phyloP scores from a whole-genome alignment of 1,139 yeast species.

The Barnettozyma hawaiiensis region DNA sequence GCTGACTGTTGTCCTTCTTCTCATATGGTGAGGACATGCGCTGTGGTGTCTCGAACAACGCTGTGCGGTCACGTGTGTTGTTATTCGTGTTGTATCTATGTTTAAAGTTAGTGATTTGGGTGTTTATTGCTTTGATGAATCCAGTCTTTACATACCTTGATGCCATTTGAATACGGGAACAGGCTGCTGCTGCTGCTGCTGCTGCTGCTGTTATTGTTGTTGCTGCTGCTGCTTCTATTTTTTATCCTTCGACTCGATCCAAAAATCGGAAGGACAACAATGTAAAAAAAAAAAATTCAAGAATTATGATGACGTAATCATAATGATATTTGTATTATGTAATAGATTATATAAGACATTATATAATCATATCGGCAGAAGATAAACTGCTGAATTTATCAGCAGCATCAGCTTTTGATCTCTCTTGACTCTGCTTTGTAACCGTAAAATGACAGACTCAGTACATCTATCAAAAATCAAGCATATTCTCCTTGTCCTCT shows the following conservation, averaged over 20 bases:
- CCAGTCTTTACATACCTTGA: constrained; percentile 7
- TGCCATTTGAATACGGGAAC: no score
- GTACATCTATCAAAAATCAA: constrained; percentile 39
- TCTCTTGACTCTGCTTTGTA: neutral
- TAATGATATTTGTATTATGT: no score
- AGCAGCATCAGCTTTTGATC: neutral
- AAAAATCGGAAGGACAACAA: neutral
- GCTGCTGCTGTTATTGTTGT: no score
- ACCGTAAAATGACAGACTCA: neutral
- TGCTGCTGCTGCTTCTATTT: no score
- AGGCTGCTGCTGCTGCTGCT: no score
- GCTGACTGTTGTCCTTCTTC: constrained; percentile 30
- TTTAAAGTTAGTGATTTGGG: neutral
- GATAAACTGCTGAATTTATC: neutral
- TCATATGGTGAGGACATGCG: constrained; percentile 49
- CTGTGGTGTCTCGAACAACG: constrained; percentile 37
- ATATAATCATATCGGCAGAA: no score
- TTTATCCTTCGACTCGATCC: no score
- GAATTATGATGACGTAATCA: neutral
- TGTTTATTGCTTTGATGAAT: neutral
- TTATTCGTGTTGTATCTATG: constrained; percentile 35
- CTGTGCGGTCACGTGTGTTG: constrained; percentile 45
- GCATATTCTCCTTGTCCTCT: constrained; percentile 74
- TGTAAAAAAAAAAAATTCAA: neutral
- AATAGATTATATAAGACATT: no score